Evolutionary conservation across 352 stramenopile genomes (phyloP), one percentile per base, ranked within the genome.

Genomic region (Globisporangium paddicum): DNA sequence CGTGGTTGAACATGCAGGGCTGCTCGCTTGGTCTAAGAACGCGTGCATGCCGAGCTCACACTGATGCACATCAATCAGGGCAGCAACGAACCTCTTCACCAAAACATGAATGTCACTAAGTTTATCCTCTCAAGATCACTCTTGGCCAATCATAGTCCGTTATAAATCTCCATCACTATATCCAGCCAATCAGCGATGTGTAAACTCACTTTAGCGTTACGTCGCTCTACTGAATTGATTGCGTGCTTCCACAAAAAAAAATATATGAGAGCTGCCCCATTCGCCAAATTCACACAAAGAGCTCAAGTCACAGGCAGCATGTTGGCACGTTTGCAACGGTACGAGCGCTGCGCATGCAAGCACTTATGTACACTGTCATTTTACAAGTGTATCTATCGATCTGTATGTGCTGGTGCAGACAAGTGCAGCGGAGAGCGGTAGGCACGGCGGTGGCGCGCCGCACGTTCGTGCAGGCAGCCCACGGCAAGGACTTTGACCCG

Each of bases 391-490:
- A 11, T 48, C 2, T 35, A 16, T 9, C 3, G 40, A 26, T 51
- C 40, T 34, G 26, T 51, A 18, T 52, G 53, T 13, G 4, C 9
- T 44, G 28, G 6, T 6, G 10, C 54, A 60, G 54, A 34, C 44
- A 62, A 55, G 28, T 41, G 34, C 35, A 41, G 23, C 11, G 35
- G 10, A 35, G 16, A 40, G 40, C 40, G 10, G 21, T 10, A 18
- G 19, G 5, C 19, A 35, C 16, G 6, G 30, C n/a, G 13, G n/a
- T n/a, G n/a, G 48, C 34, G 19, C 63, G 59, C 11, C 79, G 75
- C 32, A 62, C 65, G 59, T 87, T 79, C 42, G 73, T 85, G 30
- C 65, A 75, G 25, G 63, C 68, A 32, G 51, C 60, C 47, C 41
- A 62, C 34, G 62, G 66, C n/a, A 59, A 55, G 48, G 55, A 55